Base-by-base conservation (phyloP, 139 green algal species). In the Asterochloris erici region DNA sequence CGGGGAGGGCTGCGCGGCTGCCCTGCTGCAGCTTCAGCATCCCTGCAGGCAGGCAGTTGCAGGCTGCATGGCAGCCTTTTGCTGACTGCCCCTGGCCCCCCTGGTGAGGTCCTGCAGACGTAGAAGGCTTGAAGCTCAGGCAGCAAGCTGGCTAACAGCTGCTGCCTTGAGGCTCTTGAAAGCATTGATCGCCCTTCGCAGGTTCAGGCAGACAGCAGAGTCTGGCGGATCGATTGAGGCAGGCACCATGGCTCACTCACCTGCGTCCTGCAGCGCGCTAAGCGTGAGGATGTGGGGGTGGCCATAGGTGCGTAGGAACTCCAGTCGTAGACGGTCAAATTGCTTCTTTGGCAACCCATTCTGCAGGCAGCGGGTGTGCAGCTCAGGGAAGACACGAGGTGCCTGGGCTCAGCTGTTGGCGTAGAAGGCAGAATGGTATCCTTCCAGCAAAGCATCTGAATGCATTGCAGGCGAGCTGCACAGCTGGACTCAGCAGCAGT, bases 221-320 rank as follows among this genome's bases (percentile, higher is more conserved):
- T 6, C 6, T 54, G 38, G 38, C 6, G 6, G 6, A 54, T 6
- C 38, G 38, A 54, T 54, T 54, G 38, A 54, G 38, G 38, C 38
- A 54, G 38, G 38, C 38, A 54, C 38, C 38, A 6, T 54, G 38
- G 38, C 16, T 63, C 13, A 12, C 76, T n/a, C 23, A 89, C 93
- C 92, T 79, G 92, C 87, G 9, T 82, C 87, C 82, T 97, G 92
- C 70, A 97, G 84, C 11, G 82, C 68, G 38, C 82, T 78, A 12
- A 98, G 88, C 6, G 92, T 94, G 61, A 96, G 81, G 62, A 97
- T 68, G 84, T 99, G 91, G 70, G 96, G 87, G 84, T 96, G 94
- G 47, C 96, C 96, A 77, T 98, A 98, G 1, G 88, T 93, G 47
- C 95, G 91, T 61, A 98, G 85, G 16, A 98, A 29, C 82, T 97